Conservation (phyloP, 768 basidiomycete genomes). For the Cyathus striatus region DNA sequence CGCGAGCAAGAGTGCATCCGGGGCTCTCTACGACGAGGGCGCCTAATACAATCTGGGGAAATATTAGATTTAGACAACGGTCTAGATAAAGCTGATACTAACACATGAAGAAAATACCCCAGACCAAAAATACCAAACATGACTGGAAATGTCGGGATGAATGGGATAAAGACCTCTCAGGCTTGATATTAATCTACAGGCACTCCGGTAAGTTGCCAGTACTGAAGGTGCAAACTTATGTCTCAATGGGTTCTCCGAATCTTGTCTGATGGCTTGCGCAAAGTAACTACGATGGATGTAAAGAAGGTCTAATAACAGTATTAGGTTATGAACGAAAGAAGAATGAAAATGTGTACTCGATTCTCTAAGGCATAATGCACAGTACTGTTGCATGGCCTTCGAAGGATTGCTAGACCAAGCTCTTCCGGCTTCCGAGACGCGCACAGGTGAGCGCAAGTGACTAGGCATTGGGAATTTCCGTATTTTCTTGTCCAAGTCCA, state of each 20-base stretch:
- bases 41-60: conserved; percentile 39
- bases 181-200: conserved; percentile 34
- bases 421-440: conserved; percentile 18
- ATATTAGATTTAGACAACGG: too few species aligned
- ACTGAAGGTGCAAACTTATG: conserved; percentile 44
- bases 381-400: conserved; percentile 42
- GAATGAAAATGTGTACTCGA: conserved; percentile 30
- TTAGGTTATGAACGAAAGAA: background rate
- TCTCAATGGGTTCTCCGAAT: conserved; percentile 34
- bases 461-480: conserved; percentile 43
- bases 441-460: conserved; percentile 34
- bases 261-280: conserved; percentile 36
- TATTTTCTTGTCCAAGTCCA: conserved; percentile 46
- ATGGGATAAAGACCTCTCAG: conserved; percentile 29
- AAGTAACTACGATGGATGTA: conserved; percentile 48
- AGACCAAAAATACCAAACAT: conserved; percentile 50
- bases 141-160: conserved; percentile 25
- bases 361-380: conserved; percentile 33
- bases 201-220: conserved; percentile 36
- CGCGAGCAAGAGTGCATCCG: conserved; percentile 31
- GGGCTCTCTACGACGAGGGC: conserved; percentile 42
- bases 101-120: conserved; percentile 45
- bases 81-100: conserved; percentile 11
- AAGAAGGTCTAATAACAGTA: conserved; percentile 26
- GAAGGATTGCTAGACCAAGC: conserved; percentile 35